Evolutionary conservation across 257 asterid genomes (phyloP).

Genomic region (Forsythia suspensa): DNA sequence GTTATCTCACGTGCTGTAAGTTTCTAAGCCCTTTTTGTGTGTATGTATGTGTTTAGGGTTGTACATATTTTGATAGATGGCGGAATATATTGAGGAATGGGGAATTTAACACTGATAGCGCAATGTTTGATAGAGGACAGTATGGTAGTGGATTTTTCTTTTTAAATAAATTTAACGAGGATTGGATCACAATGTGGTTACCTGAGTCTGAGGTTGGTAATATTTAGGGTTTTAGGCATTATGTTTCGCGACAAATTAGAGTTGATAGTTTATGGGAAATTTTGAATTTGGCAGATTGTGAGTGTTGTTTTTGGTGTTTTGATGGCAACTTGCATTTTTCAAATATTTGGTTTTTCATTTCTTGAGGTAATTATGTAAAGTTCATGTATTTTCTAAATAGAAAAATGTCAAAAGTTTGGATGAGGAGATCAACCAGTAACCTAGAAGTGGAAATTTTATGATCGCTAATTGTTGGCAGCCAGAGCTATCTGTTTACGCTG

Average conservation of each 20-base stretch:
- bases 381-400: background rate
- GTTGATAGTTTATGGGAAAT: background rate
- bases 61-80: background rate
- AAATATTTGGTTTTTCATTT: background rate
- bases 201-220: slow-evolving; percentile 3
- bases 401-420: background rate
- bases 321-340: background rate
- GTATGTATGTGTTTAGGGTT: background rate
- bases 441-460: background rate
- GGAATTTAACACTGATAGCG: background rate
- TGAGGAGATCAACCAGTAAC: background rate
- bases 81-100: background rate
- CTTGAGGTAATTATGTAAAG: background rate
- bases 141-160: background rate
- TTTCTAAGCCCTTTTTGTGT: slow-evolving; percentile 1
- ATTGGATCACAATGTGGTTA: background rate
- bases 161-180: background rate
- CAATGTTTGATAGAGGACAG: slow-evolving; percentile 10
- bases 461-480: background rate
- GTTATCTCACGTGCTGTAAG: slow-evolving; percentile 57
- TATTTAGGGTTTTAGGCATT: background rate
- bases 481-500: background rate
- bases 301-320: background rate
- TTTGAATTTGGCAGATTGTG: background rate
- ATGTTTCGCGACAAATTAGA: background rate